Conservation (phyloP, 148 eudicot genomes). For the Heliamphora exappendiculata region DNA sequence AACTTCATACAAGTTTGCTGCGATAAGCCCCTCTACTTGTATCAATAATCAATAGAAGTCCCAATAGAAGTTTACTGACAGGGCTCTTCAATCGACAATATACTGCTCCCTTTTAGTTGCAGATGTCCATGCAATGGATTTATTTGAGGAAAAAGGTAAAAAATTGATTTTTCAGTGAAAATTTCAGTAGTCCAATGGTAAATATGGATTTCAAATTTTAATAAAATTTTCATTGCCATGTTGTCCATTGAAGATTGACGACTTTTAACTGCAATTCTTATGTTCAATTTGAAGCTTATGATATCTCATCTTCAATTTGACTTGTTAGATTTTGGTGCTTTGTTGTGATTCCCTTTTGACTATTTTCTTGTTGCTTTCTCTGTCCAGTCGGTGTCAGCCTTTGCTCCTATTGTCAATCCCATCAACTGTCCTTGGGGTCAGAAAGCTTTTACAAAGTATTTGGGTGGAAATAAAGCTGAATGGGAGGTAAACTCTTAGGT, state of each 20-base stretch:
- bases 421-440: conserved; percentile 96
- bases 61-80: too few species aligned
- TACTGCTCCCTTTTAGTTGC: too few species aligned
- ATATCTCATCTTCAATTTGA: not conserved
- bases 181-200: not conserved
- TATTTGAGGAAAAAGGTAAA: not conserved
- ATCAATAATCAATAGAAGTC: too few species aligned
- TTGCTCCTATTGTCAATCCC: conserved; percentile 81
- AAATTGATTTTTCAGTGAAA: not conserved
- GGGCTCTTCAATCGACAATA: too few species aligned
- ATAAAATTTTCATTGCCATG: not conserved
- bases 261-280: not conserved
- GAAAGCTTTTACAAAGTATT: conserved; percentile 90
- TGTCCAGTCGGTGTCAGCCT: conserved; percentile 88
- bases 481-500: conserved; percentile 65
- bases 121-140: not conserved
- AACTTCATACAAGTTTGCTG: too few species aligned
- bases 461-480: conserved; percentile 70
- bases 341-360: not conserved
- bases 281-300: not conserved
- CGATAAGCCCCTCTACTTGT: too few species aligned
- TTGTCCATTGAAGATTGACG: not conserved
- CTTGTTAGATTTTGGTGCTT: not conserved
- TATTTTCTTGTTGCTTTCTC: conserved; percentile 7
- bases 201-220: not conserved